Base-by-base conservation (phyloP, 1,139 yeast genomes). In the Trichomonascaceae sp. region DNA sequence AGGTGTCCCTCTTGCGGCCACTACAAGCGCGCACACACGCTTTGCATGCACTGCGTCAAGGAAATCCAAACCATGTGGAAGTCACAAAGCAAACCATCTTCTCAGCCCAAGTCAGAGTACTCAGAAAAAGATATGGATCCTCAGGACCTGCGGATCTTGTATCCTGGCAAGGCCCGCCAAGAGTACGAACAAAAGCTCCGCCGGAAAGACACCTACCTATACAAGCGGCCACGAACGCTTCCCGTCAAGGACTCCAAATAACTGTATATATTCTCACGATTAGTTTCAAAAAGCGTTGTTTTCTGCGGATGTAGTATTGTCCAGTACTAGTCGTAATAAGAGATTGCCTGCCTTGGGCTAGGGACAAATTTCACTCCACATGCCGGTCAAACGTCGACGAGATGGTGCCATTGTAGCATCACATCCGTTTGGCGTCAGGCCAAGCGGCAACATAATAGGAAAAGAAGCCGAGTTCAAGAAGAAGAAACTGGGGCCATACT, bases 1-100 rank as follows among this genome's bases (percentile, higher is more conserved):
- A 71, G 93, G 54, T 89, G 98, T 56, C 95, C 97, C 3, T 79
- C 95, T 1, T 89, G 98, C 61, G 98, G 98, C 29, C 80, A 81
- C 43, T 79, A 74, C 46, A 87, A 87, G 60, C 69, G 96, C 51
- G 75, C 92, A 2, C 94, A 87, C 56, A 75, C 85, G 37, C 67
- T 87, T 55, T 87, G 98, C 59, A 84, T 84, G 93, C 72, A 80
- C 52, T 87, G 98, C 60, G 87, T 84, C 42, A 74, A 70, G 27
- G 89, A 84, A 54, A 79, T 87, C 49, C 76, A 73, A 53, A 62
- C 69, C 36, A 66, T 80, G 35, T 80, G 94, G 77, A 76, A 71
- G 47, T 65, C 64, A 43, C 62, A 65, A 41, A 56, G 60, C 34
- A 34, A 31, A 16, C 34, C 38, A n/a, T 40, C 30, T 13, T 37